Evolutionary conservation across 1,284 basidiomycete species (phyloP).

Genomic region (Moesziomyces aphidis): DNA sequence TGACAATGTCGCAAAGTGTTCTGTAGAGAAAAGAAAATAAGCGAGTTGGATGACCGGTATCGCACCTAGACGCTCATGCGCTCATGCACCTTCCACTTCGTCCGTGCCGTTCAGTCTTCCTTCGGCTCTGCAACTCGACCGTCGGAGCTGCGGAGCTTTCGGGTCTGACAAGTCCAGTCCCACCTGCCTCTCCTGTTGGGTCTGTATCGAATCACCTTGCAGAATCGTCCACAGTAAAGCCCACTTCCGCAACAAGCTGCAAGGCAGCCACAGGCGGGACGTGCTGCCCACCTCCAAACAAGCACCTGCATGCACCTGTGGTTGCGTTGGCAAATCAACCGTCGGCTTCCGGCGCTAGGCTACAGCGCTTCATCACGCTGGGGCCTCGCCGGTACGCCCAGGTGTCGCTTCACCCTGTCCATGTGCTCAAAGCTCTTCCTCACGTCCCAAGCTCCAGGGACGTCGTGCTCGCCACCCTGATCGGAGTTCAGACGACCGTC

Average conservation of each 20-base stretch:
- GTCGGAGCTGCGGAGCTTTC: slow-evolving; percentile 29
- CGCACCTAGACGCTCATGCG: no score
- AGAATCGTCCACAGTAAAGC: background rate
- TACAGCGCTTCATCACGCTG: no score
- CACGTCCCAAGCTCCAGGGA: background rate
- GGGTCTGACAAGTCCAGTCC: no score
- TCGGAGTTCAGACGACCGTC: slow-evolving; percentile 16
- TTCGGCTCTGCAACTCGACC: slow-evolving; percentile 11
- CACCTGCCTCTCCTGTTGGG: no score
- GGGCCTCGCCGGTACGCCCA: no score
- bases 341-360: no score
- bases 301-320: background rate
- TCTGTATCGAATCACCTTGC: background rate
- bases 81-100: background rate
- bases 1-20: slow-evolving; percentile 2
- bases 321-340: no score
- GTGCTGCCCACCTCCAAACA: background rate
- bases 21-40: slow-evolving; percentile 4
- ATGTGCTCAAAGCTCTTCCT: background rate
- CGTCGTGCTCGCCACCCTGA: background rate
- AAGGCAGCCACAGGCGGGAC: background rate
- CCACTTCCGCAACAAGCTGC: background rate
- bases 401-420: background rate
- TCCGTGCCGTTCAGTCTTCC: background rate
- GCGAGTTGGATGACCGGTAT: background rate